phyloP scores from a whole-genome alignment of 768 basidiomycete genomes.

The Hypholoma fasciculare region DNA sequence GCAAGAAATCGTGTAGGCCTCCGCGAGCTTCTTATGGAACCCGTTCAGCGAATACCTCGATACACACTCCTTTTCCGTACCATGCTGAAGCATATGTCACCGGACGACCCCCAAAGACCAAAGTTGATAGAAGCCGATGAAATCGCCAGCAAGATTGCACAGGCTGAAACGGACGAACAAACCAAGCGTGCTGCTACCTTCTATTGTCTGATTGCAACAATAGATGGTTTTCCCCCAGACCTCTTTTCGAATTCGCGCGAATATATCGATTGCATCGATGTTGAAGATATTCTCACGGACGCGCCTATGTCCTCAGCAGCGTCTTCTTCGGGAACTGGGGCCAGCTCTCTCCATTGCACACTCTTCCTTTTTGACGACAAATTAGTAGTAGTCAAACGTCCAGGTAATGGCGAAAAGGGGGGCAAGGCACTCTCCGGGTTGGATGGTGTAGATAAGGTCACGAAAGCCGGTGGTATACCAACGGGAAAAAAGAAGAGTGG shows the following conservation, averaged over 20 bases:
- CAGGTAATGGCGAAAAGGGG: slow-evolving; percentile 70
- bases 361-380: slow-evolving; percentile 95
- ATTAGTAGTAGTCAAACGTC: slow-evolving; percentile 88
- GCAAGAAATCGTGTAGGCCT: slow-evolving; percentile 81
- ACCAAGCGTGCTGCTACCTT: slow-evolving; percentile 88
- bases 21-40: slow-evolving; percentile 93
- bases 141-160: slow-evolving; percentile 87
- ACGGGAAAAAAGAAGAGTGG: slow-evolving; percentile 73
- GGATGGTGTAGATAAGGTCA: slow-evolving; percentile 75
- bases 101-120: slow-evolving; percentile 71
- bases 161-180: slow-evolving; percentile 89
- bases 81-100: slow-evolving; percentile 89
- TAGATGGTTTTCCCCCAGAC: slow-evolving; percentile 89
- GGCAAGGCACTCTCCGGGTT: slow-evolving; percentile 74
- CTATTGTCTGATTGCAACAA: slow-evolving; percentile 79
- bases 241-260: slow-evolving; percentile 87
- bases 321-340: slow-evolving; percentile 38
- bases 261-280: slow-evolving; percentile 92
- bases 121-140: slow-evolving; percentile 85
- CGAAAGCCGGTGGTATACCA: slow-evolving; percentile 61
- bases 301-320: slow-evolving; percentile 43
- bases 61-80: slow-evolving; percentile 91
- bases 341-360: slow-evolving; percentile 72
- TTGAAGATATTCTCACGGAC: slow-evolving; percentile 75
- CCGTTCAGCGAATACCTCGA: slow-evolving; percentile 92